Evolutionary conservation across 805 yeast genomes (phyloP), one percentile per base, ranked within the genome.

Genomic region (Diddensiella caesifluorescens): DNA sequence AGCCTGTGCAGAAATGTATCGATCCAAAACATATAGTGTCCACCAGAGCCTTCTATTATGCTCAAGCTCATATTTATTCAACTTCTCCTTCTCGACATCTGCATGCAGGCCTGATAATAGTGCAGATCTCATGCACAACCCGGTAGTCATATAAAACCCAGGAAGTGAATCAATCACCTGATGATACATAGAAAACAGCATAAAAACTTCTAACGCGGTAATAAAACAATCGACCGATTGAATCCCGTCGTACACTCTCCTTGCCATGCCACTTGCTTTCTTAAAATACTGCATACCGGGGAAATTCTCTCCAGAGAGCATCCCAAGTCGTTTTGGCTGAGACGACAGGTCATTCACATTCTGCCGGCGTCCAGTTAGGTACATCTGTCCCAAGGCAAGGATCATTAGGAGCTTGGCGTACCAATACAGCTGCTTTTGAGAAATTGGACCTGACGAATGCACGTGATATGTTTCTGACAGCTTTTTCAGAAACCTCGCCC

Each of bases 31-130:
- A 26, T 47, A 53, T 3, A 51, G 44, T 7, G 57, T 47, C 57
- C 57, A 53, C 53, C 54, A 53, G 7, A 53, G 35, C 10, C 57
- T 26, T 4, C 57, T 28, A 10, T 54, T 32, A 15, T 53, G 57
- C 23, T 53, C 57, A 22, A 46, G 38, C 22, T 51, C 53, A 3
- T 38, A 31, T n/a, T 29, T 22, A 1, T 36, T 13, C 4, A 44
- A 15, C n/a, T 33, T 23, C 5, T 40, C 45, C 29, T 42, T 46
- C 5, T 32, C 39, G 2, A 49, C 46, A 23, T 52, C 53, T 2
- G 36, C 52, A 41, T 53, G 53, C 22, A 53, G 15, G 4, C 57
- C 57, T 16, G 51, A 35, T 7, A 50, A 23, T n/a, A 48, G 20
- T 1, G 57, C 46, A 3, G 40, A 30, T 31, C 55, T 20, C 39